Conservation (phyloP, 2,329 filamentous ascomycete genomes). For the Colletotrichum tanaceti region DNA sequence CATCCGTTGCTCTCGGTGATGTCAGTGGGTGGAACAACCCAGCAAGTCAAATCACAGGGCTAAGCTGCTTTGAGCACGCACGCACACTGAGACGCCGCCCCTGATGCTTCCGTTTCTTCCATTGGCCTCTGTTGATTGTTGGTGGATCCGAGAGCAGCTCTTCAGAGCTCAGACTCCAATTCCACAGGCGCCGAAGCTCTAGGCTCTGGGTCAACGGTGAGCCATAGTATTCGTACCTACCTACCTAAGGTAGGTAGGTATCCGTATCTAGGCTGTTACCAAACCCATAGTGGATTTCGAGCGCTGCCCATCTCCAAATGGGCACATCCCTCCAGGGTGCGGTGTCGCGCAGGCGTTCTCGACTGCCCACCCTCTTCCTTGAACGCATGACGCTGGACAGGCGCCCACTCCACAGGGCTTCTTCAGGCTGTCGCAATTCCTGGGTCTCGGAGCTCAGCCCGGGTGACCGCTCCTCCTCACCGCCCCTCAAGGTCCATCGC, state of each 20-base stretch:
- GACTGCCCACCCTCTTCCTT: constrained; percentile 29
- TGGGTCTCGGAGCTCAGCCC: background rate
- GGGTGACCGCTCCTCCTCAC: constrained; percentile 3
- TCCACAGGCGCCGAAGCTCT: constrained; percentile 8
- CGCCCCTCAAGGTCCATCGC: background rate
- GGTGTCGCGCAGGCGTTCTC: constrained; percentile 30
- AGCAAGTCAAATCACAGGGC: constrained; percentile 17
- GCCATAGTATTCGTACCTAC: too few species aligned
- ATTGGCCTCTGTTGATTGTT: constrained; percentile 15
- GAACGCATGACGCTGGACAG: constrained; percentile 15
- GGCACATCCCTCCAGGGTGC: constrained; percentile 10
- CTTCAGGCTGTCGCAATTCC: constrained; percentile 10
- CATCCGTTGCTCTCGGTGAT: constrained; percentile 36
- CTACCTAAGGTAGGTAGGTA: too few species aligned
- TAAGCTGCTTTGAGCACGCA: constrained; percentile 35
- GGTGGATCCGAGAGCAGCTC: constrained; percentile 34
- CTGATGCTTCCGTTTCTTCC: constrained; percentile 7
- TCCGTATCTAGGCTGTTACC: background rate
- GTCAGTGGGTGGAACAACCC: constrained; percentile 37
- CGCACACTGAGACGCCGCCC: constrained; percentile 27
- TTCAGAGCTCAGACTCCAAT: background rate
- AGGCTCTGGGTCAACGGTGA: background rate
- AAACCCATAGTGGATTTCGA: constrained; percentile 22
- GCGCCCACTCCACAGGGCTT: constrained; percentile 3
- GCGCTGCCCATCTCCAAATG: constrained; percentile 1